Evolutionary conservation across 306 rosid genomes (phyloP).

Genomic region (Sophora flavescens): DNA sequence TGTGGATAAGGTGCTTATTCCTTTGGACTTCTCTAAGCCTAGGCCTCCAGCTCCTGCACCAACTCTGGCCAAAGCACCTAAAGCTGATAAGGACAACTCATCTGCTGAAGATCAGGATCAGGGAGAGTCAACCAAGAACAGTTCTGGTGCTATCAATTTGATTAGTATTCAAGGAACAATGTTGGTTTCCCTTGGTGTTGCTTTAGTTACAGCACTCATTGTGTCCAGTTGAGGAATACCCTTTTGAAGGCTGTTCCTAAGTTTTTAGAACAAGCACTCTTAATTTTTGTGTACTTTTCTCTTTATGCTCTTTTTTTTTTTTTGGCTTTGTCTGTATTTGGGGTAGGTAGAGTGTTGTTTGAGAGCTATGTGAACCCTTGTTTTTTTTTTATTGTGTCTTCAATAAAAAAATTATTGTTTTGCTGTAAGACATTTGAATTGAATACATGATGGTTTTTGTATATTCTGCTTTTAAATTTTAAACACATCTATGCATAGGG

Average conservation of each 20-base stretch:
- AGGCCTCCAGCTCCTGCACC: conserved; percentile 59
- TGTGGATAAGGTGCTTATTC: conserved; percentile 65
- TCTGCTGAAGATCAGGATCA: conserved; percentile 45
- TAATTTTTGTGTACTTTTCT: conserved; percentile 17
- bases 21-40: conserved; percentile 63
- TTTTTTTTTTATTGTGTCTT: conserved; percentile 18
- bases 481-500: neutral
- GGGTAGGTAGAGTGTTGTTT: conserved; percentile 20
- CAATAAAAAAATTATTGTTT: conserved; percentile 23
- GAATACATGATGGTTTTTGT: neutral
- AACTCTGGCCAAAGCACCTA: conserved; percentile 47
- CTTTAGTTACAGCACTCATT: conserved; percentile 15
- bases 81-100: conserved; percentile 52
- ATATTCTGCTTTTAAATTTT: conserved; percentile 6
- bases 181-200: conserved; percentile 39
- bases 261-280: conserved; percentile 1
- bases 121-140: conserved; percentile 29
- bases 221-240: conserved; percentile 16
- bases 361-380: conserved; percentile 35
- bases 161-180: conserved; percentile 30
- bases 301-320: neutral
- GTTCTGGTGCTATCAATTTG: conserved; percentile 45
- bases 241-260: conserved; percentile 4
- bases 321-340: conserved; percentile 17
- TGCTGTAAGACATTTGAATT: conserved; percentile 24